Percentiles rank a stretch among this genome's conserved stretches.
These are phyloP conservation scores for Tetracladium setigerum DNA, from an alignment of 495 filamentous ascomycete species.

Conservation along the genomic window DNA sequence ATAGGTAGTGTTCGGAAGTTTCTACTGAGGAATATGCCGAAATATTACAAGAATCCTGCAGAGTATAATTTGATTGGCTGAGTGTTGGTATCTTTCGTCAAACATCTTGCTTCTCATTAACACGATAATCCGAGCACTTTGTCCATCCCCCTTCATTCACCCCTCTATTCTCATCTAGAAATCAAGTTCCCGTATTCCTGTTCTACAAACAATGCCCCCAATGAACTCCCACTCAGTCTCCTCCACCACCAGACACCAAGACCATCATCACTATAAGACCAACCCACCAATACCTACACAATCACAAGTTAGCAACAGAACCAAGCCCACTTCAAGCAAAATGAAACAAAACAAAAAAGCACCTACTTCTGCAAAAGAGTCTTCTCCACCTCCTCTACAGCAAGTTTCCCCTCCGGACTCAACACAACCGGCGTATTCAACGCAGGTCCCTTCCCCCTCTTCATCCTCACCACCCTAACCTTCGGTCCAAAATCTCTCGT, in stretches of 20 bases:
- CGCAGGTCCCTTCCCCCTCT: conserved; percentile 42
- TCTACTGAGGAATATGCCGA: no score
- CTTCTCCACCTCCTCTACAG: conserved; percentile 51
- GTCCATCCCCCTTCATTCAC: no score
- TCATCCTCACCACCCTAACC: conserved; percentile 40
- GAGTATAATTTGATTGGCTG: no score
- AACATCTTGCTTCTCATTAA: no score
- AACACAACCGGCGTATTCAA: conserved; percentile 62
- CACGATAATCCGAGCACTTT: no score
- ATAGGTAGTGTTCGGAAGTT: no score
- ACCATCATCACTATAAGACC: conserved; percentile 23
- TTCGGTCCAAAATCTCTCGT: conserved; percentile 50
- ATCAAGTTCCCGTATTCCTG: no score
- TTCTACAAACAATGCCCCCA: no score
- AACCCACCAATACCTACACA: conserved; percentile 42
- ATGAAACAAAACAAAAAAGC: background rate
- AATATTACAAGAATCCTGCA: no score
- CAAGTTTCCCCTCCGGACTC: conserved; percentile 46
- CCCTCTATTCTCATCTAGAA: no score
- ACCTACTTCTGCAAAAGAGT: conserved; percentile 64
- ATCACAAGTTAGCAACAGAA: background rate
- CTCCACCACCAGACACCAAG: conserved; percentile 34
- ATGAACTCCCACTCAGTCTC: conserved; percentile 10
- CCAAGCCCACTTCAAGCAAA: conserved; percentile 1
- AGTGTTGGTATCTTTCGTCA: no score